A percentile compares a stretch with the other conserved stretches of the same genome.
Conservation (phyloP, 495 filamentous ascomycete genomes). For the Penicillium cataractarum region DNA sequence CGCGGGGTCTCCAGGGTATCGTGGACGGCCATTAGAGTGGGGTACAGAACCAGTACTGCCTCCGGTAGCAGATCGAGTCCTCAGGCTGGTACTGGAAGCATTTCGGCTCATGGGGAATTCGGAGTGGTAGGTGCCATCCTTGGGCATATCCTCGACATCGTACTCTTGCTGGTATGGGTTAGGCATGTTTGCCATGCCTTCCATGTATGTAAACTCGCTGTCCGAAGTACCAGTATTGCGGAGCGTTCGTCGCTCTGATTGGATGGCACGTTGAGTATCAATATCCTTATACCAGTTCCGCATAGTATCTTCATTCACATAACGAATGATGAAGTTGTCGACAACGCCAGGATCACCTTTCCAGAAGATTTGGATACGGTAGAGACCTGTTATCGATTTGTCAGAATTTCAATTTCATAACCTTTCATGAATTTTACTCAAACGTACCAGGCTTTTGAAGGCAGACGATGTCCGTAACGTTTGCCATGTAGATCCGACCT, state of each 20-base stretch:
- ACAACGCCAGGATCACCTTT: conserved; percentile 95
- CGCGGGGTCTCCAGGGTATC: conserved; percentile 67
- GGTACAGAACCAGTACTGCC: conserved; percentile 61
- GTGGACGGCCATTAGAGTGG: conserved; percentile 56
- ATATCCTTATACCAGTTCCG: conserved; percentile 80
- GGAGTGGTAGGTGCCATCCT: conserved; percentile 47
- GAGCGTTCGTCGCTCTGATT: conserved; percentile 51
- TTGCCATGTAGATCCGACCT: conserved; percentile 98
- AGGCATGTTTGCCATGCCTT: conserved; percentile 61
- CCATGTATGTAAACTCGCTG: conserved; percentile 82
- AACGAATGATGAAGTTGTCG: conserved; percentile 94
- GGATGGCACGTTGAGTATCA: conserved; percentile 49
- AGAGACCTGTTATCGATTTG: conserved; percentile 62
- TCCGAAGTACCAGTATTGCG: conserved; percentile 61
- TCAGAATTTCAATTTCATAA: conserved; percentile 13
- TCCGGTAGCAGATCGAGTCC: conserved; percentile 77
- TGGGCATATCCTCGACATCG: conserved; percentile 73
- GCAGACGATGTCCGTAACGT: conserved; percentile 91
- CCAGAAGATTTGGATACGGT: conserved; percentile 97
- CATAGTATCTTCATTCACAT: conserved; percentile 86
- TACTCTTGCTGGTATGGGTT: conserved; percentile 84
- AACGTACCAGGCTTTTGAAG: conserved; percentile 79
- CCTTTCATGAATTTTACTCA: no score
- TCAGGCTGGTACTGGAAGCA: conserved; percentile 76
- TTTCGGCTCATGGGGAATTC: conserved; percentile 71